These are phyloP conservation scores for Acanthamoeba sp. DNA, from an alignment of 208 protist species.

Conservation along the genomic window DNA sequence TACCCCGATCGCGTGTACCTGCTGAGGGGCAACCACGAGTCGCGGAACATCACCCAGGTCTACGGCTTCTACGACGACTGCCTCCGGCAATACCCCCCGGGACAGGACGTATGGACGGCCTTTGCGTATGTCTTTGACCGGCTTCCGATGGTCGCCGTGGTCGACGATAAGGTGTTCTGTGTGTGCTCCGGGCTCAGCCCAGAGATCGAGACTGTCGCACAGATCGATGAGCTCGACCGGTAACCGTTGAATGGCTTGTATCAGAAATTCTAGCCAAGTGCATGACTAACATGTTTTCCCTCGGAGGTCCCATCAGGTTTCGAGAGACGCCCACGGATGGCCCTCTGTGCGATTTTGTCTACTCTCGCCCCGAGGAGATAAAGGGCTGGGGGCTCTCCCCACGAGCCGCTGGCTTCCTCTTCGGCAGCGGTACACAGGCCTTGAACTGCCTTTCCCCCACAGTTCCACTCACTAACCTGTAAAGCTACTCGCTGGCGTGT, in stretches of 20 bases:
- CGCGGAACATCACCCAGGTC: slow-evolving; percentile 92
- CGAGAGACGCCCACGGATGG: too few relatives aligned
- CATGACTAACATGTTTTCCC: slow-evolving; percentile 93
- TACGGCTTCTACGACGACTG: slow-evolving; percentile 96
- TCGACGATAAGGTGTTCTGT: slow-evolving; percentile 95
- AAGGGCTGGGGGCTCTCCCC: too few relatives aligned
- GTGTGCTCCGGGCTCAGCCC: slow-evolving; percentile 93
- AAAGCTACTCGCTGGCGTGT: too few relatives aligned
- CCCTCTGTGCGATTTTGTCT: too few relatives aligned
- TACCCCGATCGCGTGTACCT: slow-evolving; percentile 94
- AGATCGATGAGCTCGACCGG: background rate
- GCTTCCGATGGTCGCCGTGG: slow-evolving; percentile 92
- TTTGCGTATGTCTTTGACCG: slow-evolving; percentile 93
- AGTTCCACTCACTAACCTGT: too few relatives aligned
- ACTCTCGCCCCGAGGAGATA: too few relatives aligned
- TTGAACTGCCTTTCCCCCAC: too few relatives aligned
- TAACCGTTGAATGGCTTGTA: too few relatives aligned
- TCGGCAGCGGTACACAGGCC: too few relatives aligned
- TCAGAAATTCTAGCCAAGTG: too few relatives aligned
- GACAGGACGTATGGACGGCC: slow-evolving; percentile 91
- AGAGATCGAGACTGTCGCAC: slow-evolving; percentile 77
- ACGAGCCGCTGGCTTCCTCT: too few relatives aligned
- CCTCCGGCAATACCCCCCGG: slow-evolving; percentile 92
- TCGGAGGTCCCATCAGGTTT: slow-evolving; percentile 89
- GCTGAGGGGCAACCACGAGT: slow-evolving; percentile 96